Evolutionary conservation across 129 eudicot species (phyloP), one percentile per base, ranked within the genome.

Genomic region (Ambrosia artemisiifolia): DNA sequence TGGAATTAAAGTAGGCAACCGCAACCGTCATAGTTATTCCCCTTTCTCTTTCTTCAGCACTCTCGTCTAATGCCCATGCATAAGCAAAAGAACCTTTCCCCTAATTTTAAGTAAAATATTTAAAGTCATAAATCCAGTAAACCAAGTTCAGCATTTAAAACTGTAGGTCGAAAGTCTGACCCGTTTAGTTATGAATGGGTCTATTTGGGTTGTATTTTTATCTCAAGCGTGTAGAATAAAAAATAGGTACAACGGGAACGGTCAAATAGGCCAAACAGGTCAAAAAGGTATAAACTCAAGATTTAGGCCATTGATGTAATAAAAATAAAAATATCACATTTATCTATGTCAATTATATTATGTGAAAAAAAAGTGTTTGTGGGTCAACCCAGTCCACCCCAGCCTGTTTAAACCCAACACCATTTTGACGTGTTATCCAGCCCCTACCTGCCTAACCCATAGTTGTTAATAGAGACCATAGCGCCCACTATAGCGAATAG

Each of bases 81-180:
- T 88, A 95, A 46, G 99, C 93, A 85, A 95, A 95, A 32, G 99
- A 95, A 50, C 99, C 99, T 80, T 95, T 95, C 54, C 99, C 99
- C 97, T 94, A 77, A 50, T 63, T 67, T 50, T 32, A 18, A 60
- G 67, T 35, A 71, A 32, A 20, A 40, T 24, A 24, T 24, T 24
- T 44, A 28, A 54, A 72, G 60, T 73, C 17, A 55, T 63, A 63
- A 67, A 17, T 69, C 60, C 57, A 59, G 12, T 9, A 71, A 74
- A 20, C 57, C 40, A 77, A 59, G 54, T 51, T 62, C 48, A 44
- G 51, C 11, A 69, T 2, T 10, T 64, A 32, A 28, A 71, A 44
- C 2, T n/a, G 46, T 8, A 14, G 19, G 11, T 60, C 16, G 36
- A 49, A 42, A 13, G 8, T 42, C 43, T n/a, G 17, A 43, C 59